These are phyloP conservation scores for Euphrasia confusa DNA, from an alignment of 257 asterid genomes.

Conservation along the genomic window DNA sequence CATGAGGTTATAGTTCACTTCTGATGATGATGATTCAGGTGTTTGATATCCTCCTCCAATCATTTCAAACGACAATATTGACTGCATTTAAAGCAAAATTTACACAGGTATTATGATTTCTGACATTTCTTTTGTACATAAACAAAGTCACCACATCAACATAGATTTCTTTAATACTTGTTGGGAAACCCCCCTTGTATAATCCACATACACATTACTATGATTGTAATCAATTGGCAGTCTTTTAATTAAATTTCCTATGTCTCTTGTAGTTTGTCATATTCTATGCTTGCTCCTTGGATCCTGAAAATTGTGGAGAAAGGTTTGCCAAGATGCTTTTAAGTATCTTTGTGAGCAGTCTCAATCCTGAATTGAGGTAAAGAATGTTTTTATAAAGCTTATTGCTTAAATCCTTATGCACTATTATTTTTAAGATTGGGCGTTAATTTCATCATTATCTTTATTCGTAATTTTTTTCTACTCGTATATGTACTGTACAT, in stretches of 20 bases:
- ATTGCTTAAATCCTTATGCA: slow-evolving; percentile 9
- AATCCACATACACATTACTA: slow-evolving; percentile 14
- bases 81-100: slow-evolving; percentile 86
- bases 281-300: slow-evolving; percentile 94
- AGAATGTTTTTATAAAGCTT: slow-evolving; percentile 8
- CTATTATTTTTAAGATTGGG: background rate
- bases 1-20: slow-evolving; percentile 16
- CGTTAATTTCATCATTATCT: slow-evolving; percentile 6
- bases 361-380: slow-evolving; percentile 67
- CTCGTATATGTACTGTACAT: slow-evolving; percentile 1
- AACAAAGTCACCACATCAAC: background rate
- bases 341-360: slow-evolving; percentile 45
- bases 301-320: slow-evolving; percentile 76
- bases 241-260: background rate
- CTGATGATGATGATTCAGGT: slow-evolving; percentile 44
- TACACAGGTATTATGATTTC: slow-evolving; percentile 60
- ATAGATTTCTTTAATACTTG: background rate
- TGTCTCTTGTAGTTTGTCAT: slow-evolving; percentile 67
- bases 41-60: slow-evolving; percentile 70
- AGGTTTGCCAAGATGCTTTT: slow-evolving; percentile 48
- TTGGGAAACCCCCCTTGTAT: slow-evolving; percentile 5
- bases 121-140: background rate
- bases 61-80: slow-evolving; percentile 78
- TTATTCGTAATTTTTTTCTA: background rate
- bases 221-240: background rate